Evolutionary conservation across 2,329 filamentous ascomycete genomes (phyloP), one percentile per base, ranked within the genome.

Genomic region (Shiraia sp.): DNA sequence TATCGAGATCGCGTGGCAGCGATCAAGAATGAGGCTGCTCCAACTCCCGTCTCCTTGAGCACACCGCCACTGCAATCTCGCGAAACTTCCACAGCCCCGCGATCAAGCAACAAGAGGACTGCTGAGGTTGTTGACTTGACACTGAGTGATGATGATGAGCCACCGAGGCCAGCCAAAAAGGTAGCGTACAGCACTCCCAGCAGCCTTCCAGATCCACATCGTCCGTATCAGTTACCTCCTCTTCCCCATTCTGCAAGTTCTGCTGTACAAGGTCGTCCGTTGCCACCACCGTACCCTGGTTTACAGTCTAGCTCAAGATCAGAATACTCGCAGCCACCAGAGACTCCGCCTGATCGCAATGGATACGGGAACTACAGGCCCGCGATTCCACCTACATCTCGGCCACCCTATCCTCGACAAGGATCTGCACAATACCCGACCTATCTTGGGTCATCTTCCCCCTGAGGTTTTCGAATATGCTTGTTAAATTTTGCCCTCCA

Each of bases 71-170:
- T 74, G 10, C 72, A 71, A 10, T 76, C 75, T 10, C 63, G 75
- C 32, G 75, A 76, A 45, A 46, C 67, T 14, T 55, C 65, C 35
- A 55, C 59, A 38, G 59, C 62, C 32, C 57, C 65, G 6, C 55
- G 65, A 16, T 64, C 63, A 10, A 65, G 69, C 17, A 67, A 63
- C 41, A 78, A 77, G 57, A 66, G 74, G 25, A 66, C 67, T 22
- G 68, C 71, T 10, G 72, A 74, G 37, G 72, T 77, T 17, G 75
- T 78, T 37, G 75, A 77, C 49, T 61, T 77, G 56, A 77, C 74
- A 1, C 50, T 76, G 32, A 73, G 70, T 47, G 74, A 76, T 30
- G 73, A 76, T 38, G 74, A 76, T 32, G 75, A 76, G 57, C 59
- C 65, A 24, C 36, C 44, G 30, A 62, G 63, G 57, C 64, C 65